Evolutionary conservation across 2,329 filamentous ascomycete genomes (phyloP), one percentile per base, ranked within the genome.

Genomic region (Metarhizium humberi): DNA sequence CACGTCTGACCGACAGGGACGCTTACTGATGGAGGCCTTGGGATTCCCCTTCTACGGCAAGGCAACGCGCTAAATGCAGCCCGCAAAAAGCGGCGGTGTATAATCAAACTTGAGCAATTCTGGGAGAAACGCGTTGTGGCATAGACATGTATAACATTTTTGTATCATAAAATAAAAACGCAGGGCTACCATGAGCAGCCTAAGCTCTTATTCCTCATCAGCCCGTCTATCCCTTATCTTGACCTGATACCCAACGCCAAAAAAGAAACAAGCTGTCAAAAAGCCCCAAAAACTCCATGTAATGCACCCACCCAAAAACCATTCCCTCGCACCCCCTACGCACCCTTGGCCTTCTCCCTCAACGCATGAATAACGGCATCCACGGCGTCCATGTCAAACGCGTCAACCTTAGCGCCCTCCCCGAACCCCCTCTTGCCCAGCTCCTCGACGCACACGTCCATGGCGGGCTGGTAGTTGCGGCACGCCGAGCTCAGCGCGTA

Each of bases 391-490:
- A 97, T 97, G 69, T 96, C 85, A 20, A 73, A 76, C 0, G 92
- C 90, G 66, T 96, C 88, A n/a, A 92, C 73, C 62, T 83, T 84
- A 14, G 20, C n/a, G 18, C 70, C 75, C 34, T 78, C 75, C 6
- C 72, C 70, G 1, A 83, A 79, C 51, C 83, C 81, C 50, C 75
- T 70, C 63, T 81, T 81, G 20, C 70, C 71, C 64, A 88, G 73
- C 64, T 86, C 80, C 40, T 79, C 76, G 1, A 85, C 81, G 58
- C 91, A 75, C 29, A 78, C 75, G 68, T 90, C 86, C 72, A 92
- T 78, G 30, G 86, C 86, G 1, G 90, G 88, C 74, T 96, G 92
- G 70, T 90, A 95, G 71, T 99, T 99, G 68, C 94, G 80, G 54
- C 90, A 82, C 5, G 84, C 87, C 14, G 86, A 92, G 67, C 90